These are phyloP conservation scores for Prunus mume DNA, from an alignment of 306 rosid species.

Conservation along the genomic window DNA sequence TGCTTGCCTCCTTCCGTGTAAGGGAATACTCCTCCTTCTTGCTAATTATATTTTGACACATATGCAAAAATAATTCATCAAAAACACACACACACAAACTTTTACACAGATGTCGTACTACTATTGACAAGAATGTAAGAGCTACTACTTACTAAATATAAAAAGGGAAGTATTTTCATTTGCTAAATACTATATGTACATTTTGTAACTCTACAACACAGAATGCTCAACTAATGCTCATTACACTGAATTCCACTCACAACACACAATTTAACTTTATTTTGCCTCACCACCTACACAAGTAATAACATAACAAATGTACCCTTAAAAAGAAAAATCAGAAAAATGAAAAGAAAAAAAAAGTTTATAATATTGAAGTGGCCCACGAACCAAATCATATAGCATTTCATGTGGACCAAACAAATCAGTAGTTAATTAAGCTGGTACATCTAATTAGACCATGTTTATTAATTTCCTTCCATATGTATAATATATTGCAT, in stretches of 20 bases:
- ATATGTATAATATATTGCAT: no score
- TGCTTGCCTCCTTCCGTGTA: no score
- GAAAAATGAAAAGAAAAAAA: no score
- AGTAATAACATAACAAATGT: background rate
- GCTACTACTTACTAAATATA: no score
- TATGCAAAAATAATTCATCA: no score
- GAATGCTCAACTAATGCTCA: background rate
- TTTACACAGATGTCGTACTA: no score
- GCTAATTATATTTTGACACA: no score
- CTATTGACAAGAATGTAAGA: no score
- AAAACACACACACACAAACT: no score
- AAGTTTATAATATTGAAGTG: background rate
- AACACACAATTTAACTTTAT: background rate
- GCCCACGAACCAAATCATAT: background rate
- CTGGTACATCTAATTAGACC: no score
- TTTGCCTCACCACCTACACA: background rate
- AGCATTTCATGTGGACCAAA: background rate
- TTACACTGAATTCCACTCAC: constrained; percentile 20
- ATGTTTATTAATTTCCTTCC: no score
- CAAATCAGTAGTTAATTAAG: background rate
- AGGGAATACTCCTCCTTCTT: fast-evolving
- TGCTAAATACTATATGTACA: background rate
- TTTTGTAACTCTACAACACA: background rate
- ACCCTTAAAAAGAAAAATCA: background rate
- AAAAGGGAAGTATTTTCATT: background rate